Percentiles rank a stretch among this genome's conserved stretches.
phyloP scores from a whole-genome alignment of 306 rosid genomes.

The Cucurbita pepo region DNA sequence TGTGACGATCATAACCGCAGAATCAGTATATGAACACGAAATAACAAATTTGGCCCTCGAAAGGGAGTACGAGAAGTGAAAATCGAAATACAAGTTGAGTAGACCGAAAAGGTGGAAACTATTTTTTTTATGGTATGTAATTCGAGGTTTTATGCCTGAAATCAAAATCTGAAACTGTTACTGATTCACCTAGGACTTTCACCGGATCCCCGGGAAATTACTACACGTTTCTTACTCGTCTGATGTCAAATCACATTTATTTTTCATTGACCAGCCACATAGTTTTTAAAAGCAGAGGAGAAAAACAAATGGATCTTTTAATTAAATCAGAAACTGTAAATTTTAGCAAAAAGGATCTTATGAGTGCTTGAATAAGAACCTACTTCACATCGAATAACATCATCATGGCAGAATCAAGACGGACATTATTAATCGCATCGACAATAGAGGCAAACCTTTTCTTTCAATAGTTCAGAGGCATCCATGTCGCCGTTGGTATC shows the following conservation, averaged over 20 bases:
- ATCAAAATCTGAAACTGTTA: background rate
- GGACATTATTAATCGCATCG: background rate
- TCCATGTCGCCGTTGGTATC: constrained; percentile 50
- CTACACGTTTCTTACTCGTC: background rate
- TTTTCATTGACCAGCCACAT: background rate
- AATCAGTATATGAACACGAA: background rate
- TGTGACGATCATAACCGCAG: background rate
- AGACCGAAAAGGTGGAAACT: background rate
- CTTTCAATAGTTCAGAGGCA: constrained; percentile 66
- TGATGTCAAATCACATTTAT: no score
- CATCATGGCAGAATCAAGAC: background rate
- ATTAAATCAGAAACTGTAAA: background rate
- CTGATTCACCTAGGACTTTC: background rate
- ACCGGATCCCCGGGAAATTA: background rate
- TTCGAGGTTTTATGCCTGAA: background rate
- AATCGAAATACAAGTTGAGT: background rate
- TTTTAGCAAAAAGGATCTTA: background rate
- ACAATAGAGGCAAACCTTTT: constrained; percentile 40
- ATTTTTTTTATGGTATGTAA: background rate
- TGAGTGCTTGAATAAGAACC: background rate
- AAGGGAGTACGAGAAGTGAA: background rate
- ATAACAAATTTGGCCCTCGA: background rate
- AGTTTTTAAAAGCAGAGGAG: background rate
- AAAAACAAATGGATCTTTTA: background rate
- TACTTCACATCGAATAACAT: background rate